Conservation (phyloP, 805 yeast species). For the Teunomyces cretensis region DNA sequence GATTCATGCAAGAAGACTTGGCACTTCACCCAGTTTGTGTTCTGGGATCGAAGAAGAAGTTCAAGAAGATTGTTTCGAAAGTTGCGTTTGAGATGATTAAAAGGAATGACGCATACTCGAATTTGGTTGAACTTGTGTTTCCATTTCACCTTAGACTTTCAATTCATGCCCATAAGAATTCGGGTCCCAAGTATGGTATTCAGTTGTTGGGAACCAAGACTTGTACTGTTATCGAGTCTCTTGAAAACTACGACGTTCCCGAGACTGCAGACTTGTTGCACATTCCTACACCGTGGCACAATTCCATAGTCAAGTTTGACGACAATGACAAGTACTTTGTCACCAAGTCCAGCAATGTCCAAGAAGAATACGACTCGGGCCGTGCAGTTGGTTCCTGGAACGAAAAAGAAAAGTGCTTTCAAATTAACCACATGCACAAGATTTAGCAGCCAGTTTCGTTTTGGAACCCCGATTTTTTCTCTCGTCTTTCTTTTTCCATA, state of each 20-base stretch:
- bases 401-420: constrained; percentile 7
- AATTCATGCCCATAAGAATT: constrained; percentile 59
- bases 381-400: constrained; percentile 26
- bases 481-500: not conserved
- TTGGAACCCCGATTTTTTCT: not conserved
- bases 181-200: constrained; percentile 62
- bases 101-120: constrained; percentile 64
- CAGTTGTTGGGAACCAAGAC: constrained; percentile 41
- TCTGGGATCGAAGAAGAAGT: constrained; percentile 43
- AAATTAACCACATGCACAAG: not conserved
- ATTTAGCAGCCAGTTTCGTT: not conserved
- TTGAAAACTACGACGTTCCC: constrained; percentile 42
- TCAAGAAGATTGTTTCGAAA: constrained; percentile 50
- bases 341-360: constrained; percentile 19
- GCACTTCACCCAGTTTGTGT: constrained; percentile 39
- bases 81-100: constrained; percentile 66
- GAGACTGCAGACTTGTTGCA: constrained; percentile 53
- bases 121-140: constrained; percentile 56
- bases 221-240: constrained; percentile 47
- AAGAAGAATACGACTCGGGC: constrained; percentile 6
- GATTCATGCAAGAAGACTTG: constrained; percentile 60
- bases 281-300: constrained; percentile 70
- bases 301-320: constrained; percentile 46
- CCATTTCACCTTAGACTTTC: constrained; percentile 61
- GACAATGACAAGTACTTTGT: constrained; percentile 28